Conservation (phyloP, 2,329 filamentous ascomycete genomes). For the Aspergillus neoniger region DNA sequence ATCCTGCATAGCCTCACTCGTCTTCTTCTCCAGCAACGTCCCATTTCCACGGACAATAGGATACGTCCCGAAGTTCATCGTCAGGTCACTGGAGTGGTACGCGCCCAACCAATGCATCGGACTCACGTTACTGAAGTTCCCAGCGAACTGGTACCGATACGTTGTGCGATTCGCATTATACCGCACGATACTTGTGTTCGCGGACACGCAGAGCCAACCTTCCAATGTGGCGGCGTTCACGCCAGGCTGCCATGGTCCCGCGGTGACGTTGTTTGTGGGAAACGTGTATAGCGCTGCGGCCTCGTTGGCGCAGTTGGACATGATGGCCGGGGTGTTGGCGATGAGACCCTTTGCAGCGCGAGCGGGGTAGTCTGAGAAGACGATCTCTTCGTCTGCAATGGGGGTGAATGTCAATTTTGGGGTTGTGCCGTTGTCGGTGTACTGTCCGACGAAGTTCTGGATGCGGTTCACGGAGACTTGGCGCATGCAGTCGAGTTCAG, state of each 20-base stretch:
- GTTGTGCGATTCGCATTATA: not conserved
- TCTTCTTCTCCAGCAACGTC: not conserved
- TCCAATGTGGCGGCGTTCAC: not conserved
- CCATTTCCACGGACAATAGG: not conserved
- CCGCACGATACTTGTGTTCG: not conserved
- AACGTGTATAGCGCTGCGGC: not conserved
- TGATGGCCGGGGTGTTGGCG: not conserved
- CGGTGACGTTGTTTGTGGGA: not conserved
- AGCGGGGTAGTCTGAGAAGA: not conserved
- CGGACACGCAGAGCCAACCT: not conserved
- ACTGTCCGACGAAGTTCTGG: constrained; percentile 1
- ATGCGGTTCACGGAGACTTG: not conserved
- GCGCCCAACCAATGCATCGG: not conserved
- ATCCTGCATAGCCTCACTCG: not conserved
- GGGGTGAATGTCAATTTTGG: not conserved
- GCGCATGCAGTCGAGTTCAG: constrained; percentile 2
- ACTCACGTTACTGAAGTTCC: not conserved
- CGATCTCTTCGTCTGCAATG: not conserved
- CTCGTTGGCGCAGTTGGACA: constrained; percentile 4
- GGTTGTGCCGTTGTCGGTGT: not conserved
- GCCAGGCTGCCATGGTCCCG: not conserved
- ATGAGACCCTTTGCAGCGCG: not conserved
- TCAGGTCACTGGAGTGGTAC: constrained; percentile 1
- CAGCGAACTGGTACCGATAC: not conserved
- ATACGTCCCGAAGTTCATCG: constrained; percentile 1